Base-by-base conservation (phyloP, 331 rosid genomes). In the Arachis monticola region DNA sequence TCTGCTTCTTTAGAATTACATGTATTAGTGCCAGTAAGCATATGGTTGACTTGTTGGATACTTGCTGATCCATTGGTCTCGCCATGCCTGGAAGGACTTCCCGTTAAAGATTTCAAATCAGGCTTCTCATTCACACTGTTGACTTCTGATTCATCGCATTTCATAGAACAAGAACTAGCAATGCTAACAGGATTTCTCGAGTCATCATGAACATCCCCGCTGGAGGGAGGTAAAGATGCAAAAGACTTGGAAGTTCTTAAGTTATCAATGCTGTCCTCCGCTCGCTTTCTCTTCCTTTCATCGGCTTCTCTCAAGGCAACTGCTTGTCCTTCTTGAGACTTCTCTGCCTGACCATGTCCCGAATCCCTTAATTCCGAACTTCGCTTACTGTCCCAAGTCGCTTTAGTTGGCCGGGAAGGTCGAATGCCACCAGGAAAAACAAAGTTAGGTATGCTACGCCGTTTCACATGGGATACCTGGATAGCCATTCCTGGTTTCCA, bases 371-470 rank as follows among this genome's bases (percentile, higher is more conserved):
- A 66, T 81, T 91, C 95, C 12, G 88, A 84, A 69, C 77, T 75
- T 40, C 69, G 90, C 78, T 77, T 90, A 68, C 83, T 84, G 42
- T 83, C 89, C 91, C 97, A 88, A 68, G 93, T 86, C 65, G 77
- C 77, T 72, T 87, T 90, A 44, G 95, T 59, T 9, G 88, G 84
- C 9, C 88, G 81, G 30, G 82, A 68, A 72, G 93, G 96, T 62
- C 99, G 88, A 80, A 82, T 77, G 12, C 93, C 92, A 58, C 87
- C 91, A 41, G 97, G 91, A 75, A 88, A 94, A 69, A 92, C 93
- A 77, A 92, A 94, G 81, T 45, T 85, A 3, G 97, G 99, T 72
- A 92, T 86, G 72, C n/a, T 73, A 60, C 82, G 87, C 57, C 96
- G 92, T 70, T 86, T 94, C 67, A 94, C 96, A 81, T 94, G 97